phyloP scores from a whole-genome alignment of 768 basidiomycete species.

The Hygrocybe coccinea region DNA sequence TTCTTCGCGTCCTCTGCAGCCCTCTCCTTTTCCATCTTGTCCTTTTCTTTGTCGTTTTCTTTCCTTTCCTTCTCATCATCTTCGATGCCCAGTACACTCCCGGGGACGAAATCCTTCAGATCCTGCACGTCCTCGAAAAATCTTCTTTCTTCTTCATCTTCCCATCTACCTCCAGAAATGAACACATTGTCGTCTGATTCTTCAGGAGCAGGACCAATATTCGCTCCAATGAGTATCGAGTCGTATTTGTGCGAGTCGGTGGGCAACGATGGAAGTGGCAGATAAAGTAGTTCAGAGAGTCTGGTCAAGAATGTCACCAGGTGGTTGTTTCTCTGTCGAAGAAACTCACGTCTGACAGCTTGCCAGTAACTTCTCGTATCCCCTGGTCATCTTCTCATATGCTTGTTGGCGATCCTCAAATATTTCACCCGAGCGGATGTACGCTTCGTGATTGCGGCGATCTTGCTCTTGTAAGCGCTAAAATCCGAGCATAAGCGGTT shows the following conservation, averaged over 20 bases:
- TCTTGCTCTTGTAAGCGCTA: conserved; percentile 97
- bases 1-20: conserved; percentile 69
- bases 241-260: conserved; percentile 75
- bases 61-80: conserved; percentile 25
- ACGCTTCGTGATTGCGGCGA: conserved; percentile 94
- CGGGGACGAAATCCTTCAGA: conserved; percentile 62
- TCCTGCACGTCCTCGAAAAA: conserved; percentile 40
- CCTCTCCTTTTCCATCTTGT: conserved; percentile 42
- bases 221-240: conserved; percentile 71
- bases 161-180: conserved; percentile 2
- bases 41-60: conserved; percentile 1
- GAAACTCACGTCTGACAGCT: conserved; percentile 77
- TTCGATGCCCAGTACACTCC: conserved; percentile 63
- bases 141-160: conserved; percentile 21
- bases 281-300: conserved; percentile 84
- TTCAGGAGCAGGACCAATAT: conserved; percentile 43
- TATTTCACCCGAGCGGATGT: conserved; percentile 98
- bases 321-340: neutral
- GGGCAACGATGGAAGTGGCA: conserved; percentile 79
- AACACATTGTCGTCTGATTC: neutral
- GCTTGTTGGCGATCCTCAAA: conserved; percentile 98
- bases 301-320: conserved; percentile 35
- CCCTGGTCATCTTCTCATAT: conserved; percentile 97
- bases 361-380: conserved; percentile 85
- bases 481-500: neutral